Evolutionary conservation across 441 rosid genomes (phyloP).

Genomic region (Bocquillonia castaneifolia): DNA sequence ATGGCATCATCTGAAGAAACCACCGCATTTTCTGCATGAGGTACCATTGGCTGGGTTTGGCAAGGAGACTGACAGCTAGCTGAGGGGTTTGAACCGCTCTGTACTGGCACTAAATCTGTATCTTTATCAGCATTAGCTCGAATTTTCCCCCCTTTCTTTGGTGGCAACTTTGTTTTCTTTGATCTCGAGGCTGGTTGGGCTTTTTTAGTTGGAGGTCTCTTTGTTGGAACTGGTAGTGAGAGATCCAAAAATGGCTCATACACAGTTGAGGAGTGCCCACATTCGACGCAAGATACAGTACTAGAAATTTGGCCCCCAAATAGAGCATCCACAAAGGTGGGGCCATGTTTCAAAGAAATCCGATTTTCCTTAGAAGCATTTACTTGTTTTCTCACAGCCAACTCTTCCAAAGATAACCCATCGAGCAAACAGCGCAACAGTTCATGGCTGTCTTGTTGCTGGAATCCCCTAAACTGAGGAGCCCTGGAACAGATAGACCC

Average conservation of each 20-base stretch:
- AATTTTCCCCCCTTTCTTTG: slow-evolving; percentile 49
- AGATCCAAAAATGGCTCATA: slow-evolving; percentile 89
- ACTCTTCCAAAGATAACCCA: slow-evolving; percentile 71
- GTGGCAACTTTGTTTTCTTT: slow-evolving; percentile 65
- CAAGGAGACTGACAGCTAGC: slow-evolving; percentile 25
- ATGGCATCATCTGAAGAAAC: slow-evolving; percentile 38
- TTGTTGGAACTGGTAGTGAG: slow-evolving; percentile 80
- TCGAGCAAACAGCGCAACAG: slow-evolving; percentile 81
- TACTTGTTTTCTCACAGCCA: slow-evolving; percentile 41
- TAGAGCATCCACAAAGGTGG: slow-evolving; percentile 60
- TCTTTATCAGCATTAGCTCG: slow-evolving; percentile 45
- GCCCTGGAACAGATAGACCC: slow-evolving; percentile 64
- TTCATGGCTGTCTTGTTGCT: slow-evolving; percentile 96
- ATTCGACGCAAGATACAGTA: slow-evolving; percentile 72
- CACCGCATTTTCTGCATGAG: slow-evolving; percentile 30
- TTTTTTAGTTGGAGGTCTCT: slow-evolving; percentile 62
- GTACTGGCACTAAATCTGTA: slow-evolving; percentile 31
- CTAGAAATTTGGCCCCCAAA: slow-evolving; percentile 88
- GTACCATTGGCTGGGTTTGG: slow-evolving; percentile 19
- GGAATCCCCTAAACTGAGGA: slow-evolving; percentile 87
- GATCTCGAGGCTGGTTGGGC: slow-evolving; percentile 45
- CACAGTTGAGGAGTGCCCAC: slow-evolving; percentile 76
- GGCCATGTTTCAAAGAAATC: slow-evolving; percentile 34
- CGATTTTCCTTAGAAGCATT: slow-evolving; percentile 34
- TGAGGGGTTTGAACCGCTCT: slow-evolving; percentile 32